A percentile compares a stretch with the other conserved stretches of the same genome.
Evolutionary conservation across 1,139 yeast genomes (phyloP).

Genomic region (Debaryomyces nepalensis): DNA sequence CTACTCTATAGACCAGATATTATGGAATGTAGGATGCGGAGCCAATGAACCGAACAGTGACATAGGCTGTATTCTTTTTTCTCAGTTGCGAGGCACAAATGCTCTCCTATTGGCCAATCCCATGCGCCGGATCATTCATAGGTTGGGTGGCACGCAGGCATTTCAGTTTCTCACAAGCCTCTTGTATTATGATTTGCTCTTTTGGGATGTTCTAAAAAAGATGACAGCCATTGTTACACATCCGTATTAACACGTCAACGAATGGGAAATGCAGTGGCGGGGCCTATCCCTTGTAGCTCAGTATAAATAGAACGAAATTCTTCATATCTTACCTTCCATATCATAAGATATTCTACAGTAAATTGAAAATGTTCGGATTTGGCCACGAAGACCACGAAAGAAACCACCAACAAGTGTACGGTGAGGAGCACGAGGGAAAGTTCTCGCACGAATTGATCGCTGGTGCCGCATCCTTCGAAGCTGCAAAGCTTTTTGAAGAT

Average conservation of each 20-base stretch:
- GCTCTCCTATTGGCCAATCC: background rate
- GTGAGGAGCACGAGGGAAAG: conserved; percentile 35
- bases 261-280: background rate
- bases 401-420: conserved; percentile 35
- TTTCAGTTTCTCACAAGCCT: background rate
- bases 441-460: conserved; percentile 39
- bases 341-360: too few species aligned
- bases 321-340: too few species aligned
- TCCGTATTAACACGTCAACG: background rate
- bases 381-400: conserved; percentile 46
- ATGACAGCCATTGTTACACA: conserved; percentile 4
- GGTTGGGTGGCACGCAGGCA: background rate
- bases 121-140: background rate
- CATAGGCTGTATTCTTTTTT: too few species aligned
- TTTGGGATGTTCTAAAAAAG: background rate
- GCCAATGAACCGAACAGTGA: too few species aligned
- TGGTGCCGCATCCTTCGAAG: conserved; percentile 42
- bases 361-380: conserved; percentile 23
- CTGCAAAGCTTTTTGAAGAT: conserved; percentile 38
- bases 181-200: background rate
- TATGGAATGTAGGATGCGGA: too few species aligned
- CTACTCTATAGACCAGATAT: too few species aligned
- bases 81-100: too few species aligned
- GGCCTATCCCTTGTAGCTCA: background rate
- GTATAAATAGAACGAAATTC: conserved; percentile 4